Conservation (phyloP, 306 rosid genomes). For the Fragaria ananassa region DNA sequence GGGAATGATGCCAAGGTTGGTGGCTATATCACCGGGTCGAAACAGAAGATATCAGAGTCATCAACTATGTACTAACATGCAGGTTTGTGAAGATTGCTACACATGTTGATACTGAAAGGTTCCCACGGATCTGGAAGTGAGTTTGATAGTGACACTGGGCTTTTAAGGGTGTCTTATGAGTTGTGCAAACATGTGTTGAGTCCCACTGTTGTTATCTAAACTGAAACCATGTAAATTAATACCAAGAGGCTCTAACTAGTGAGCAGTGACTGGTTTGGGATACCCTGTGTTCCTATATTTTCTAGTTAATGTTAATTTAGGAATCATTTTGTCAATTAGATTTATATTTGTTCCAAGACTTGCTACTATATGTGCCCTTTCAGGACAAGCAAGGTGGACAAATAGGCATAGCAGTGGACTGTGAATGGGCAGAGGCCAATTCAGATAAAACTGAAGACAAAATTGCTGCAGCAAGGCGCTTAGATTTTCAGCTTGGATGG, state of each 20-base stretch:
- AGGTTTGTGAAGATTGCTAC: background rate
- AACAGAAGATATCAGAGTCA: background rate
- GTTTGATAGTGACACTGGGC: background rate
- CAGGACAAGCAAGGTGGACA: constrained; percentile 85
- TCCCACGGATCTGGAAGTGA: background rate
- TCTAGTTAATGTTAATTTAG: background rate
- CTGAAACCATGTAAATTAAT: background rate
- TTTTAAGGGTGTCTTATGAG: background rate
- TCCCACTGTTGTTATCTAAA: background rate
- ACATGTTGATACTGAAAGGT: background rate
- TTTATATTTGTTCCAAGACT: constrained; percentile 13
- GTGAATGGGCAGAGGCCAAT: constrained; percentile 95
- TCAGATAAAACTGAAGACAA: constrained; percentile 68
- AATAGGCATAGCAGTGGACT: constrained; percentile 68
- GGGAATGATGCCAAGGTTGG: background rate
- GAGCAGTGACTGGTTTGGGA: background rate
- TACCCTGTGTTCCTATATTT: background rate
- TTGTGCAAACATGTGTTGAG: background rate
- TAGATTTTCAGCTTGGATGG: constrained; percentile 97
- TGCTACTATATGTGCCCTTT: constrained; percentile 16
- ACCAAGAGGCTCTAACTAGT: background rate
- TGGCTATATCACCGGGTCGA: background rate
- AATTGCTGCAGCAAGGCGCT: constrained; percentile 76
- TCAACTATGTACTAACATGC: background rate
- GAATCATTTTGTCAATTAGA: background rate